Base-by-base conservation (phyloP, 176 grass and related monocot genomes). In the Tuctoria greenei region DNA sequence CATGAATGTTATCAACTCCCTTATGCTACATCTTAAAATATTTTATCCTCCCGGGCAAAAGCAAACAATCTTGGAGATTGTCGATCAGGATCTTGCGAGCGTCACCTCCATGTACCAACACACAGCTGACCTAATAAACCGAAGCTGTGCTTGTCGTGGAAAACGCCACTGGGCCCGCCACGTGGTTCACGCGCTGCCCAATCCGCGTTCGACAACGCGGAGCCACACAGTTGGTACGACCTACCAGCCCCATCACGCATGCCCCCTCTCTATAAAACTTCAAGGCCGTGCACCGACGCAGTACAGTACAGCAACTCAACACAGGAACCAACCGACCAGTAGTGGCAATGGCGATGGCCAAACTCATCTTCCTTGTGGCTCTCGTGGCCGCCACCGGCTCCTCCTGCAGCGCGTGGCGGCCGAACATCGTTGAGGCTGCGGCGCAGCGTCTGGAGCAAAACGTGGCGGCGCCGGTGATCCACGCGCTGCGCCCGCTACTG, bases 401-500 rank as follows among this genome's bases (percentile, higher is more conserved):
- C 69, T 54, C 71, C n/a, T 62, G 73, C 65, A 8, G 13, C 38
- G 74, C 72, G 0, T 71, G 74, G 74, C 61, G 74, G 26, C 8
- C 34, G 6, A 45, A 14, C 66, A 70, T 71, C 3, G 2, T 74
- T 1, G 55, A 74, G 54, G 23, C 16, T 1, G 39, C 38, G 10
- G 49, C 49, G 3, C 50, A 20, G 24, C 23, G 24, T 0, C 16
- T 52, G 4, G 4, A 43, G 54, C n/a, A 68, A 7, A 45, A 47
- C 67, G 52, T 38, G 51, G 72, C 72, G 4, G 41, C 63, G 60
- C 64, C 51, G 52, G 4, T 78, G 18, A 82, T 74, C 62, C 86
- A 82, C 74, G 52, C 61, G 49, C 78, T 92, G 31, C 69, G 69
- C 17, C 83, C 74, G 49, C 27, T 68, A 36, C 36, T 74, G 34